These are phyloP conservation scores for Kitagawia praeruptora DNA, from an alignment of 129 eudicot species.

Conservation along the genomic window DNA sequence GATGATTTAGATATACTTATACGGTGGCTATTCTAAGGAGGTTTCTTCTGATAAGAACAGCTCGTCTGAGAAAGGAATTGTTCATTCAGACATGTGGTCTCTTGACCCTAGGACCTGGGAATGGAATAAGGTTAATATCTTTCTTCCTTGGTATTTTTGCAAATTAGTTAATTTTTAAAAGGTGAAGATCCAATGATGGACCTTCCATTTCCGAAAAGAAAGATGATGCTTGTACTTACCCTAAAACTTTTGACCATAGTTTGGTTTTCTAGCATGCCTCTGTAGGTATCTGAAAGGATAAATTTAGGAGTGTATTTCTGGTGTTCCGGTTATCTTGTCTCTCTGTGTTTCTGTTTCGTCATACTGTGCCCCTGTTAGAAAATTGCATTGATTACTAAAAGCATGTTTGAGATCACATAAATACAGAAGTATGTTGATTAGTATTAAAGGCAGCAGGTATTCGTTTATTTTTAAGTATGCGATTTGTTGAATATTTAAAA, in stretches of 20 bases:
- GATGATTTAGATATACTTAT: slow-evolving; percentile 60
- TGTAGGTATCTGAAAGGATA: background rate
- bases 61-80: slow-evolving; percentile 88
- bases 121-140: slow-evolving; percentile 78
- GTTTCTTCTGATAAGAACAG: slow-evolving; percentile 71
- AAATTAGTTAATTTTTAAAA: background rate
- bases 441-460: background rate
- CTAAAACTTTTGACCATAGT: background rate
- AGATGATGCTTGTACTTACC: background rate
- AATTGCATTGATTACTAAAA: background rate
- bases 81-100: slow-evolving; percentile 94
- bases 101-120: slow-evolving; percentile 98
- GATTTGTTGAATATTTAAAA: background rate
- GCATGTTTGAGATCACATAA: background rate
- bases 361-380: background rate
- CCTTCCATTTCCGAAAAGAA: background rate
- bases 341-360: background rate
- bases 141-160: background rate
- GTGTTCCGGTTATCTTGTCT: background rate
- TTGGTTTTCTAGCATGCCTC: background rate
- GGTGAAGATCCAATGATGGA: background rate
- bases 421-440: background rate
- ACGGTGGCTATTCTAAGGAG: slow-evolving; percentile 92
- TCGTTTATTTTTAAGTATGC: background rate
- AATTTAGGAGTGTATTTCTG: background rate